These are phyloP conservation scores for Tricharina praecox DNA, from an alignment of 495 filamentous ascomycete species.

Conservation along the genomic window DNA sequence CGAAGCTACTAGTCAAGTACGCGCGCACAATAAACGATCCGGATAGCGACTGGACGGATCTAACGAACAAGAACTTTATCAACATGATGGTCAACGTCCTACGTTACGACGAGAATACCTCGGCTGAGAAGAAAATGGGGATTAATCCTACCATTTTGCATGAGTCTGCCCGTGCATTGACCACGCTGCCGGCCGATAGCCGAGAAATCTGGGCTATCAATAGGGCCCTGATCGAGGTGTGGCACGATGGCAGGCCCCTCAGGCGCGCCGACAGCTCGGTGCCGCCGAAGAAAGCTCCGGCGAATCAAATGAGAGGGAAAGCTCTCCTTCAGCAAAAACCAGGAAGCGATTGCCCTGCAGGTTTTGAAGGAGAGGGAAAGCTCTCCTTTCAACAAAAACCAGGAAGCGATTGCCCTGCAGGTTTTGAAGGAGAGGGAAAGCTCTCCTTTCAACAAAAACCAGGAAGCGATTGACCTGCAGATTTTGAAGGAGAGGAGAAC, in stretches of 20 bases:
- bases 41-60: constrained; percentile 22
- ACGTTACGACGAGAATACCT: constrained; percentile 15
- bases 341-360: no score
- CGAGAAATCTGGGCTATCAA: constrained; percentile 17
- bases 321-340: no score
- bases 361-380: no score
- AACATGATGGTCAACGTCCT: constrained; percentile 14
- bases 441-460: no score
- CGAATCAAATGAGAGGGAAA: no score
- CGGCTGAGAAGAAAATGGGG: no score
- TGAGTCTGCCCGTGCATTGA: no score
- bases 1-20: constrained; percentile 18
- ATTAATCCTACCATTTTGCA: constrained; percentile 10
- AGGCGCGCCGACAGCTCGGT: constrained; percentile 17
- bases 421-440: no score
- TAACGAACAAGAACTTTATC: constrained; percentile 22
- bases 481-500: no score
- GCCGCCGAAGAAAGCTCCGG: constrained; percentile 17
- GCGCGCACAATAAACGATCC: constrained; percentile 22
- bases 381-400: no score
- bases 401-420: no score
- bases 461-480: no score
- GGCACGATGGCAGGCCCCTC: neutral
- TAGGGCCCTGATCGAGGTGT: constrained; percentile 11
- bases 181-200: constrained; percentile 14